Percentiles rank a stretch among this genome's conserved stretches.
These are phyloP conservation scores for Sugiyamaella neomexicana DNA, from an alignment of 1,139 yeast genomes.

Conservation along the genomic window DNA sequence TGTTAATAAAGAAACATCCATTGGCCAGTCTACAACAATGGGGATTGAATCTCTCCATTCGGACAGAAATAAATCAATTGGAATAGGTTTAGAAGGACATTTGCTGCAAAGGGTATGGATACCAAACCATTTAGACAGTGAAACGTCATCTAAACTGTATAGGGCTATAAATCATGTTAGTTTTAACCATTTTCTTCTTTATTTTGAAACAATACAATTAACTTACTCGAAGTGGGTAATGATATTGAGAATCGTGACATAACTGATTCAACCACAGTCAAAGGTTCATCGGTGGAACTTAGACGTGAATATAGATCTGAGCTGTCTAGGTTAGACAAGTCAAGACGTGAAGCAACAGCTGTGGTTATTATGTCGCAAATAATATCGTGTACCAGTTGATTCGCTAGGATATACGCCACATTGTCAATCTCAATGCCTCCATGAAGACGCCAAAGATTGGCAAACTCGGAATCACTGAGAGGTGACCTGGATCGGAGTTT, in stretches of 20 bases:
- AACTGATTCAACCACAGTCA: slow-evolving; percentile 49
- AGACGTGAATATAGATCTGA: background rate
- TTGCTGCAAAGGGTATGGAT: slow-evolving; percentile 48
- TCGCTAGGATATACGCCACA: slow-evolving; percentile 43
- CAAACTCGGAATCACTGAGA: slow-evolving; percentile 58
- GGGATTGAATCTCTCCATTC: slow-evolving; percentile 34
- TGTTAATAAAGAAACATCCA: slow-evolving; percentile 52
- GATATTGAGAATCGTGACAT: slow-evolving; percentile 48
- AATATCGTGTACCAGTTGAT: slow-evolving; percentile 41
- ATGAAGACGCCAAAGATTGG: slow-evolving; percentile 49
- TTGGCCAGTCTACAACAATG: slow-evolving; percentile 45
- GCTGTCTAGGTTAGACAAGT: background rate
- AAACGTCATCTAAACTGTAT: slow-evolving; percentile 44
- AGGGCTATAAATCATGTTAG: background rate
- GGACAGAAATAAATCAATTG: slow-evolving; percentile 22
- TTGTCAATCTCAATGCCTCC: slow-evolving; percentile 60
- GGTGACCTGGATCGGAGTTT: slow-evolving; percentile 52
- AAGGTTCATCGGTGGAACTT: slow-evolving; percentile 26
- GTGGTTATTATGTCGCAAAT: slow-evolving; percentile 47
- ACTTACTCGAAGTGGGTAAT: background rate
- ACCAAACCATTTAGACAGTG: slow-evolving; percentile 62
- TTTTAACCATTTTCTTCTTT: background rate
- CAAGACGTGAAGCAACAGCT: slow-evolving; percentile 1
- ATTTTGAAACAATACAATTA: background rate
- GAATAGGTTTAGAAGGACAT: slow-evolving; percentile 35